Conservation (phyloP, 331 rosid species). For the Rosa hybrid region DNA sequence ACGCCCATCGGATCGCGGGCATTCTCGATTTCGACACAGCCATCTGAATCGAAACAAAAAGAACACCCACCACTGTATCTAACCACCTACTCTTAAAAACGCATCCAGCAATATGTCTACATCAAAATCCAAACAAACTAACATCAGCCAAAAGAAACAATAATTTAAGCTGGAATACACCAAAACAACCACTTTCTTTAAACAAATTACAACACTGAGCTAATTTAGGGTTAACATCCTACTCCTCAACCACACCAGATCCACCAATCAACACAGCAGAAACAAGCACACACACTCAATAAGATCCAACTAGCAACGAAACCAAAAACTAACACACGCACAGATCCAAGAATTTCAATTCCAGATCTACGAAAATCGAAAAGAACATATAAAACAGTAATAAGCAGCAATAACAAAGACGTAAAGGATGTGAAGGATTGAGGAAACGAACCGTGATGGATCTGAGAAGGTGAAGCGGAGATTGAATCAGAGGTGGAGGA, state of each 20-base stretch:
- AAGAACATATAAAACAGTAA: background rate
- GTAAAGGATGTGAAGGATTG: background rate
- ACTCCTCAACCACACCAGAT: constrained; percentile 15
- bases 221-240: background rate
- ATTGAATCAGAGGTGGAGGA: background rate
- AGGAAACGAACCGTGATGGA: constrained; percentile 11
- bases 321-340: background rate
- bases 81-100: constrained; percentile 30
- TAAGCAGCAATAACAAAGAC: background rate
- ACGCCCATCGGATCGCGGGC: constrained; percentile 39
- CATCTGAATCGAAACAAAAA: constrained; percentile 42
- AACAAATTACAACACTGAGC: background rate
- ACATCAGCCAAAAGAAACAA: constrained; percentile 23
- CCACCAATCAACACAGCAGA: background rate
- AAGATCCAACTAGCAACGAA: background rate
- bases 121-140: constrained; percentile 14
- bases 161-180: background rate
- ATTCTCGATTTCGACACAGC: constrained; percentile 40
- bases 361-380: background rate
- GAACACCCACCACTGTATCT: constrained; percentile 28
- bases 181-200: background rate
- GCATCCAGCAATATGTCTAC: constrained; percentile 46
- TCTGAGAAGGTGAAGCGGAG: background rate
- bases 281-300: background rate
- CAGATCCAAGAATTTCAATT: constrained; percentile 3